Evolutionary conservation across 208 protist genomes (phyloP), one percentile per base, ranked within the genome.

Genomic region (Trypanosoma rangeli): DNA sequence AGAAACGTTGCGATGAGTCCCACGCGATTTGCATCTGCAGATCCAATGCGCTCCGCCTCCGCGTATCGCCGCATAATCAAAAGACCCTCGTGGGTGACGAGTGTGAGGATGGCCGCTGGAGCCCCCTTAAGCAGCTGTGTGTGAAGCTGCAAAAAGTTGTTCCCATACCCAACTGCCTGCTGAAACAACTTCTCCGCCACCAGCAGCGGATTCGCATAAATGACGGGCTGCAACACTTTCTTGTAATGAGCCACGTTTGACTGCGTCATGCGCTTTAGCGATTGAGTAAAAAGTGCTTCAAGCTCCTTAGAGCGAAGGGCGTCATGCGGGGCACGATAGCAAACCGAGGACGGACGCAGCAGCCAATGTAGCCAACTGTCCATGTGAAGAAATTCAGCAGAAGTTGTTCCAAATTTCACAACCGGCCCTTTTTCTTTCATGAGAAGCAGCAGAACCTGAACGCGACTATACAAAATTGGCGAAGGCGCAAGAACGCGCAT

Each of bases 151-250:
- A 94, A 70, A 64, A 91, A 92, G 68, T 77, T 87, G 72, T 94
- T 94, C 48, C 80, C 76, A 63, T 94, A 94, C 28, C 89, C 89
- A 3, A 94, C 76, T 0, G 85, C 82, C 64, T 91, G 89, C 44
- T 66, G 53, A 68, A 94, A 82, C n/a, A 94, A 68, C 22, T 82
- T 79, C 50, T 91, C 81, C 28, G 73, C 74, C 33, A 89, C 79
- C 52, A 89, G 77, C 28, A 94, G 73, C 3, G 86, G 86, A 55
- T 94, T 82, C 4, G 84, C 86, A 65, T 80, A 92, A 31, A 92
- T 79, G 22, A 86, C 78, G 1, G 74, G 85, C 12, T 64, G 78
- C 35, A 94, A 76, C 15, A 87, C 68, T 1, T 54, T 68, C 16
- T 74, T 73, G 56, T 92, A 94, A 52, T 80, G 71, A 26, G 61